These are phyloP conservation scores for Arachnomyces sp. DNA, from an alignment of 2,329 filamentous ascomycete species.

Conservation along the genomic window DNA sequence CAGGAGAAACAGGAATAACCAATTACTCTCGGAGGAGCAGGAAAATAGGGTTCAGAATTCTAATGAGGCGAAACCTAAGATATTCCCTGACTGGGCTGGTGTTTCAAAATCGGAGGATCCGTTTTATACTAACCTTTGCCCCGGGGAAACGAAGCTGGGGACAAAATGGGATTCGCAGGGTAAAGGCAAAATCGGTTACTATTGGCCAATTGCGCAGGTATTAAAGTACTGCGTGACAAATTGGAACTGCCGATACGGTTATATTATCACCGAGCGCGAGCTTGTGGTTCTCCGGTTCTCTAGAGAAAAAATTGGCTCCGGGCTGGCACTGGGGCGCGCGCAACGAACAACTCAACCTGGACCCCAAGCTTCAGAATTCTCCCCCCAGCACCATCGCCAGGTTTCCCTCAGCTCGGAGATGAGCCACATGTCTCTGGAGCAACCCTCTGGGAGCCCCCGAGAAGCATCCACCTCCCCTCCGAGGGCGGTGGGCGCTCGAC, in stretches of 20 bases:
- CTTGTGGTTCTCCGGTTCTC: conserved; percentile 7
- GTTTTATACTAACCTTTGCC: conserved; percentile 1
- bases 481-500: no score
- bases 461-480: no score
- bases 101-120: neutral
- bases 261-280: conserved; percentile 8
- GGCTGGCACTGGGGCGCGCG: conserved; percentile 3
- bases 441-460: no score
- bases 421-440: no score
- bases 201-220: conserved; percentile 5
- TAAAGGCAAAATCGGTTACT: neutral
- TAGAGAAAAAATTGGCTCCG: conserved; percentile 2
- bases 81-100: conserved; percentile 5
- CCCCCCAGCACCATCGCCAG: no score
- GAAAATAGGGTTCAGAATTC: neutral
- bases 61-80: neutral
- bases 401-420: no score
- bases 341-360: neutral
- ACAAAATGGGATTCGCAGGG: conserved; percentile 1
- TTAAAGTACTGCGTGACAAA: neutral
- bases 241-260: conserved; percentile 7
- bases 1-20: no score
- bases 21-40: no score
- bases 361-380: no score
- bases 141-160: conserved; percentile 5